Percentiles rank a stretch among this genome's conserved stretches.
Evolutionary conservation across 371 early-diverging fungal species (phyloP).

Genomic region (Batkoa obscura): DNA sequence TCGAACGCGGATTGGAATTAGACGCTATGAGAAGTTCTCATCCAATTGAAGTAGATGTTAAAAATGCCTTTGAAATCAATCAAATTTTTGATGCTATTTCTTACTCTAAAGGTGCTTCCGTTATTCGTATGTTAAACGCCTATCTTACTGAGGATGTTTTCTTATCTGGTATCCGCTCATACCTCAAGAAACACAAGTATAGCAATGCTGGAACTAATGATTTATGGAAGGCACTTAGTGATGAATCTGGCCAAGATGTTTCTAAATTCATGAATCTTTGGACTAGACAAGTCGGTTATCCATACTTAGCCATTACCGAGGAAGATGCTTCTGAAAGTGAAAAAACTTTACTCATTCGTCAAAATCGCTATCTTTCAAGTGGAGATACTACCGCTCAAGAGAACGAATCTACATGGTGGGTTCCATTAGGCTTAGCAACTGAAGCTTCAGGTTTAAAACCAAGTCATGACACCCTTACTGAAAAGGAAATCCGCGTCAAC

Average conservation of each 20-base stretch:
- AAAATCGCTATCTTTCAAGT: slow-evolving; percentile 13
- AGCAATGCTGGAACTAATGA: slow-evolving; percentile 72
- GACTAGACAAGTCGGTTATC: slow-evolving; percentile 73
- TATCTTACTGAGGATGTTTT: slow-evolving; percentile 55
- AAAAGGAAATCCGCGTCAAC: slow-evolving; percentile 11
- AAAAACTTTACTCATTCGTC: slow-evolving; percentile 57
- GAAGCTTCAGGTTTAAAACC: slow-evolving; percentile 9
- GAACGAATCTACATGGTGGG: slow-evolving; percentile 14
- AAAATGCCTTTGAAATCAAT: slow-evolving; percentile 47
- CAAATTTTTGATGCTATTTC: slow-evolving; percentile 70
- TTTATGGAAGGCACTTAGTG: slow-evolving; percentile 62
- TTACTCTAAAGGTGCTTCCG: slow-evolving; percentile 81
- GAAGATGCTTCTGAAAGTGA: background rate
- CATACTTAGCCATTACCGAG: slow-evolving; percentile 17
- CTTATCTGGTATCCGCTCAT: slow-evolving; percentile 52
- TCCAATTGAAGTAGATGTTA: slow-evolving; percentile 76
- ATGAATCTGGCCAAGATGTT: slow-evolving; percentile 49
- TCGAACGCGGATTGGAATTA: slow-evolving; percentile 44
- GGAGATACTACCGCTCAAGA: slow-evolving; percentile 10
- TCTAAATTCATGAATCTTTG: slow-evolving; percentile 64
- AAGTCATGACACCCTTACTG: too few species aligned
- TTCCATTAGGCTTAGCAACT: slow-evolving; percentile 22
- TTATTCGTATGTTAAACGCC: slow-evolving; percentile 78
- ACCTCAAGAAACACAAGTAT: slow-evolving; percentile 60
- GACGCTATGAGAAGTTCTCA: slow-evolving; percentile 74